phyloP scores from a whole-genome alignment of 176 grass and related monocot species.

The Carex cristatella region DNA sequence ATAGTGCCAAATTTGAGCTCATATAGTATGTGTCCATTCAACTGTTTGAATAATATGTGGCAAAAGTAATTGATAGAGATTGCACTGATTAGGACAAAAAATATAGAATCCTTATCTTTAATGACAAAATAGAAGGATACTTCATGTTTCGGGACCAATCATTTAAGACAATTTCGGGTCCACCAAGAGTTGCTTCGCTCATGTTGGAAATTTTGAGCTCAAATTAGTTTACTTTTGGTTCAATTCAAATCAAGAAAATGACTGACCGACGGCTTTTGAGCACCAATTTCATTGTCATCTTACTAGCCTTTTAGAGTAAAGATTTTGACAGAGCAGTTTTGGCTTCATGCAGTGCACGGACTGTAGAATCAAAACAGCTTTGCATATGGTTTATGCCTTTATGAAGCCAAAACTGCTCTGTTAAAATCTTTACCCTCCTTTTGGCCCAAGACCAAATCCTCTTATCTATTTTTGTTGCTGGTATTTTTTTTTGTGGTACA shows the following conservation, averaged over 20 bases:
- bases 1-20: not conserved
- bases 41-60: not conserved
- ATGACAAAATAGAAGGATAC: not conserved
- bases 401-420: too few species aligned
- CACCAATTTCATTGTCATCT: not conserved
- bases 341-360: too few species aligned
- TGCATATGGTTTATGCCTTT: too few species aligned
- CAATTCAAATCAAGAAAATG: not conserved
- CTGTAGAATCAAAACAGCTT: too few species aligned
- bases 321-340: too few species aligned
- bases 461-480: too few species aligned
- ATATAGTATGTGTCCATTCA: not conserved
- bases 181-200: not conserved
- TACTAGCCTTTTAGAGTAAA: not conserved
- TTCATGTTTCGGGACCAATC: not conserved
- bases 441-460: too few species aligned
- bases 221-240: not conserved
- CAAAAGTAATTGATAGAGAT: not conserved
- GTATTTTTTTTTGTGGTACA: not conserved
- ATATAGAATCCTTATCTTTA: not conserved
- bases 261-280: not conserved
- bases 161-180: not conserved
- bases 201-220: not conserved
- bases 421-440: too few species aligned
- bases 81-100: not conserved